Base-by-base conservation (phyloP, 129 eudicot species). In the Artemisia argyi region DNA sequence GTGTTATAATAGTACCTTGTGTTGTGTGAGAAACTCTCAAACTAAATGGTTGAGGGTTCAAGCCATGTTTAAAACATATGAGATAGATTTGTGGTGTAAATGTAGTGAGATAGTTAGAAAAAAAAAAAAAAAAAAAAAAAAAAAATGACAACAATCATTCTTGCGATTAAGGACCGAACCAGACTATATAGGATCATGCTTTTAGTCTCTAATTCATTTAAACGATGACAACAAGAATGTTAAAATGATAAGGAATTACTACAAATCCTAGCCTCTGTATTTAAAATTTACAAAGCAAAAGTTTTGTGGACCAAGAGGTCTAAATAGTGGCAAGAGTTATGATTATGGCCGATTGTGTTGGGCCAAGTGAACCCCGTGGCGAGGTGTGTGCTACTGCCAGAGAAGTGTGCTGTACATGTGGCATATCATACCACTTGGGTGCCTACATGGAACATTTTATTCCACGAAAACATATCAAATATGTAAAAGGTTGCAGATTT, bases 321-420 rank as follows among this genome's bases (percentile, higher is more conserved):
- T 65, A 54, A 11, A 0, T 1, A n/a, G 66, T 39, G 59, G 32
- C 30, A 13, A 47, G 50, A 22, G n/a, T 73, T 46, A 12, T 48
- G 69, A 2, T 26, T 16, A 69, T 32, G 81, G 75, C 59, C n/a
- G 48, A 62, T 70, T 77, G 81, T 71, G 81, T 63, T 71, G 71
- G 66, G 30, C 22, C 66, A 77, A 70, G 76, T 48, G 51, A 61
- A 62, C 46, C 72, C 32, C 72, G 76, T 77, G 81, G 66, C 58
- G 57, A 77, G 59, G 67, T 46, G 79, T 75, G 79, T 75, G 68
- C 12, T 66, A 73, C 66, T 66, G 54, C 76, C 63, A 16, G 3
- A 62, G 71, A 77, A 77, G 71, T 77, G 81, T 77, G 81, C 12
- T 77, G 81, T 66, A 77, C 72, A 52, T 30, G 71, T 77, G 81